These are phyloP conservation scores for Ogataea nakhonphanomensis DNA, from an alignment of 805 yeast species.

Conservation along the genomic window DNA sequence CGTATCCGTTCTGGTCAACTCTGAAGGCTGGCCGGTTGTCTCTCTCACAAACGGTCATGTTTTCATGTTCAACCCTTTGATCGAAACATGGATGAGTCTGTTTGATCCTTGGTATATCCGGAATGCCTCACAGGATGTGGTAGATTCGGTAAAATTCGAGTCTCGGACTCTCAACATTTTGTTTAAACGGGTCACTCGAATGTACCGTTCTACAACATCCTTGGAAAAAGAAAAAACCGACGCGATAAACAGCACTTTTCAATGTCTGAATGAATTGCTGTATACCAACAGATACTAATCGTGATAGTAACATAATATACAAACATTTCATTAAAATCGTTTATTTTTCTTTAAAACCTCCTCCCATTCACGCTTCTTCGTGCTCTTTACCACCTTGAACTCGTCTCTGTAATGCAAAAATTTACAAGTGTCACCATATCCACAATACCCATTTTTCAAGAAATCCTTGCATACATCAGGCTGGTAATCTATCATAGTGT, in stretches of 20 bases:
- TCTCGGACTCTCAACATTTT: slow-evolving; percentile 13
- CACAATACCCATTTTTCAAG: slow-evolving; percentile 89
- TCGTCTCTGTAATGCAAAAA: slow-evolving; percentile 90
- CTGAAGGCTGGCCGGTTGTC: slow-evolving; percentile 42
- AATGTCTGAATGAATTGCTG: slow-evolving; percentile 7
- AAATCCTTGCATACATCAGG: slow-evolving; percentile 94
- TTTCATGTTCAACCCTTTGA: slow-evolving; percentile 39
- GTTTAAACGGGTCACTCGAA: slow-evolving; percentile 13
- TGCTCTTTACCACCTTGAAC: slow-evolving; percentile 49
- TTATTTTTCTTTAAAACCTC: slow-evolving; percentile 29
- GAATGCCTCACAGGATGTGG: slow-evolving; percentile 1
- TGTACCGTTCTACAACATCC: neutral
- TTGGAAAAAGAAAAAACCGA: neutral
- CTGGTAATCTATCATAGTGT: slow-evolving; percentile 78
- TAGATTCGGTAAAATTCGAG: slow-evolving; percentile 7
- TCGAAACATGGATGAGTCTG: slow-evolving; percentile 46
- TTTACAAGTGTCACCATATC: slow-evolving; percentile 96
- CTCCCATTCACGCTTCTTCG: slow-evolving; percentile 60
- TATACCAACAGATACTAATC: neutral
- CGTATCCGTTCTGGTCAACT: slow-evolving; percentile 22
- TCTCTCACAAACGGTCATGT: slow-evolving; percentile 37
- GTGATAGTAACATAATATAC: slow-evolving; percentile 5
- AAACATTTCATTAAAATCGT: slow-evolving; percentile 15
- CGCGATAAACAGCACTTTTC: slow-evolving; percentile 12
- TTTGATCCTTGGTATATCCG: slow-evolving; percentile 38